Evolutionary conservation across 768 basidiomycete species (phyloP), one percentile per base, ranked within the genome.

Genomic region (Hemileccinum impolitum): DNA sequence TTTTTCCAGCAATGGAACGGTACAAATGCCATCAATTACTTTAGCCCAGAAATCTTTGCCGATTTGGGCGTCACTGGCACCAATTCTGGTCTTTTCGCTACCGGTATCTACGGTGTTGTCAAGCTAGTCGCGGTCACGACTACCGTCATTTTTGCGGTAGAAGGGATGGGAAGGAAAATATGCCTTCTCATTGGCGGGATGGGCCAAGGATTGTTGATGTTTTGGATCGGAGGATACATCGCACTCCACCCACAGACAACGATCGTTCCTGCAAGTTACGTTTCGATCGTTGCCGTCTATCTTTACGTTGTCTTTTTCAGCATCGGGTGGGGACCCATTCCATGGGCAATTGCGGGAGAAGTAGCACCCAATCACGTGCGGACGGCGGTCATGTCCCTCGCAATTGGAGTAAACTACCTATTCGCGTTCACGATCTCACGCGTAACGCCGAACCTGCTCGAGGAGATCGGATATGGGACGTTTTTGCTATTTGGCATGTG

Each of bases 21-120:
- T 13, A 76, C 76, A 12, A 80, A 80, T 53, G 72, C 77, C 2
- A 76, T 80, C 56, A 78, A 78, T 56, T 81, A 81, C 54, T 81
- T 73, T 50, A 73, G 74, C 53, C 80, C 80, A 0, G 57, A 71
- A 32, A 75, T 81, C 50, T 80, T 81, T 52, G 70, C 71, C 4
- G 62, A 62, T 32, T 65, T 81, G 15, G 79, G 79, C 2, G 72
- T 80, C 19, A 67, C 64, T 1, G 73, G 74, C 5, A 72, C 65
- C 19, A 70, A 57, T 7, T 63, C 75, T 4, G 71, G 67, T 13
- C 65, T 81, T 9, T 71, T 81, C 38, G 78, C 79, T 4, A 80
- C 80, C 6, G 80, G 79, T 53, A 56, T 65, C 51, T 70, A 68
- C 43, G 66, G 70, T 25, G 47, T 69, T 38, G 66, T 70, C 28